Base-by-base conservation (phyloP, 768 basidiomycete species). In the Boletus vinaceobasis region DNA sequence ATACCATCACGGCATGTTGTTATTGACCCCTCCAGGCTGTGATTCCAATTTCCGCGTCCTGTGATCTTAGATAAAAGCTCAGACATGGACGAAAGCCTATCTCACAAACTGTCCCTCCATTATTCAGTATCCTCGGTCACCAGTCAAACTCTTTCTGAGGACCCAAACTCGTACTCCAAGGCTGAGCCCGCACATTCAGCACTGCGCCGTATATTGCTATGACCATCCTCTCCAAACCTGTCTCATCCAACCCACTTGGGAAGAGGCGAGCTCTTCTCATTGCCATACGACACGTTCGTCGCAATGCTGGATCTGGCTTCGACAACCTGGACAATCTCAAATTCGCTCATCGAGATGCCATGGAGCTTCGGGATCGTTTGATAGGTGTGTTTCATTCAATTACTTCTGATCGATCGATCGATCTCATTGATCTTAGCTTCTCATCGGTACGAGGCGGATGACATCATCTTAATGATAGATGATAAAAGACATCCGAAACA, bases 401-500 rank as follows among this genome's bases (percentile, higher is more conserved):
- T 2, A 5, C 17, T 42, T 47, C n/a, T 33, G 14, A 42, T 43
- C 43, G 38, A 43, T 40, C 45, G 38, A 43, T 50, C 27, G 15
- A 42, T 53, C 53, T 47, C 38, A 58, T 23, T 23, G 0, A 19
- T 42, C 31, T 26, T 15, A 79, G 77, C 66, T 1, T 53, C 50
- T 19, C 78, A 75, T 50, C 67, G 59, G 2, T 83, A 83, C 57
- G 44, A 65, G 1, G 44, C 59, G 0, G 64, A 73, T 14, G 71
- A 82, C 48, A 74, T 83, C 33, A 73, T 67, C 0, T 58, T 77
- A 0, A 73, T 85, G 47, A 67, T 77, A 8, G 82, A 84, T 52
- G 58, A 66, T 6, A 26, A 19, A 8, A 7, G 1, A 5, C 63
- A 71, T 19, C 63, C 72, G 3, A 29, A 64, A 13, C 49, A 75